Conservation (phyloP, 1,284 basidiomycete genomes). For the Waitea zeae region DNA sequence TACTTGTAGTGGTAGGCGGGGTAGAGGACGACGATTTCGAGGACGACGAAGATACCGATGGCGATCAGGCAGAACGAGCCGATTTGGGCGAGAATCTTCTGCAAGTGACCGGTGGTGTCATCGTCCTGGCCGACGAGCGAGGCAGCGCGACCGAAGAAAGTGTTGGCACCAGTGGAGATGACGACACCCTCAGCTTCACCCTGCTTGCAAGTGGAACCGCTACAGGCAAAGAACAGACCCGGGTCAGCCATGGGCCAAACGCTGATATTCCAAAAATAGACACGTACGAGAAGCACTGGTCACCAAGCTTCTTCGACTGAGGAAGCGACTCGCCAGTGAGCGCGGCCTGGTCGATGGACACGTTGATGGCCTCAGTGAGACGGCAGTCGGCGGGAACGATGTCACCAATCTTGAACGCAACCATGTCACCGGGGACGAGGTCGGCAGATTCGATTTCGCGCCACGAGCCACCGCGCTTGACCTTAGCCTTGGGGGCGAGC, state of each 20-base stretch:
- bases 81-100: conserved; percentile 93
- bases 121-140: conserved; percentile 92
- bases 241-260: too few relatives aligned
- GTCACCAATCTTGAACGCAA: conserved; percentile 96
- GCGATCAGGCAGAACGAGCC: conserved; percentile 90
- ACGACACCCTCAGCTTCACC: conserved; percentile 95
- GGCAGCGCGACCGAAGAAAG: conserved; percentile 91
- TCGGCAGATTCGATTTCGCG: conserved; percentile 75
- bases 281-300: conserved; percentile 90
- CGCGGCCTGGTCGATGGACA: conserved; percentile 93
- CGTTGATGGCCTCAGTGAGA: conserved; percentile 88
- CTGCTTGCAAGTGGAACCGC: conserved; percentile 92
- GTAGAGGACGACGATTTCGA: conserved; percentile 81
- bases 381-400: conserved; percentile 93
- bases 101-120: conserved; percentile 92
- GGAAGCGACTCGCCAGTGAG: conserved; percentile 94
- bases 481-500: conserved; percentile 91
- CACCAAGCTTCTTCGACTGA: conserved; percentile 76
- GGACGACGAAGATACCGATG: conserved; percentile 85
- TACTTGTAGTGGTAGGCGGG: conserved; percentile 79
- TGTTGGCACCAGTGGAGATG: conserved; percentile 91
- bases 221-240: conserved; percentile 14
- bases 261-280: conserved; percentile 4
- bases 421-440: conserved; percentile 87
- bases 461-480: conserved; percentile 75